Evolutionary conservation across 2,329 filamentous ascomycete genomes (phyloP).

Genomic region (Aureobasidium sp.): DNA sequence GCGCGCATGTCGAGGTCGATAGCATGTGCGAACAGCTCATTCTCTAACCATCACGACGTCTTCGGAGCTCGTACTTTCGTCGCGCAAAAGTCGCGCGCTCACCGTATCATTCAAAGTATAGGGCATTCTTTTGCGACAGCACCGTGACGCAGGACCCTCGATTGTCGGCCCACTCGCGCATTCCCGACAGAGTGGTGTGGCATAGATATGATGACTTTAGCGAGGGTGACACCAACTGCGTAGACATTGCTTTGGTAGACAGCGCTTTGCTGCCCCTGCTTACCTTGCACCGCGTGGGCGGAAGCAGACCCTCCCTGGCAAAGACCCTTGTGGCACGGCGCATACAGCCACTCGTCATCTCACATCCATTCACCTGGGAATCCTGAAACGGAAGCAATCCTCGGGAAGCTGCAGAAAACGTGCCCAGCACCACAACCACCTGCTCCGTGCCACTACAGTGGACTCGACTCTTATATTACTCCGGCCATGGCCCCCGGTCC

Average conservation of each 20-base stretch:
- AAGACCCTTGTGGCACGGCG: slow-evolving; percentile 5
- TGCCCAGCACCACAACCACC: neutral
- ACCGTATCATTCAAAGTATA: neutral
- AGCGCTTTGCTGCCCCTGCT: neutral
- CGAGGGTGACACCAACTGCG: slow-evolving; percentile 3
- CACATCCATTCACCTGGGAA: slow-evolving; percentile 7
- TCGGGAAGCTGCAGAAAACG: slow-evolving; percentile 12
- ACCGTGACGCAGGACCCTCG: neutral
- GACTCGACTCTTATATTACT: neutral
- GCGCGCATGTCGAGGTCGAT: neutral
- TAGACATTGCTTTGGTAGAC: slow-evolving; percentile 5
- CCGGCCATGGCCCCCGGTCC: slow-evolving; percentile 22
- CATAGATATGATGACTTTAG: slow-evolving; percentile 9
- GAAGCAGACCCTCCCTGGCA: neutral
- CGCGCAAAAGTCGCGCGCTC: neutral
- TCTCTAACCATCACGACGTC: neutral
- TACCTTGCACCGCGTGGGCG: slow-evolving; percentile 12
- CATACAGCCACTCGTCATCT: slow-evolving; percentile 10
- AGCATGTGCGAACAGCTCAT: neutral
- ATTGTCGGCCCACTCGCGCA: neutral
- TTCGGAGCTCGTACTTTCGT: neutral
- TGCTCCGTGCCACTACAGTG: slow-evolving; percentile 3
- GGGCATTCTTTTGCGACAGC: neutral
- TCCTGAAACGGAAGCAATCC: slow-evolving; percentile 7
- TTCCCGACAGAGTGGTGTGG: slow-evolving; percentile 2